A percentile compares a stretch with the other conserved stretches of the same genome.
Evolutionary conservation across 2,329 filamentous ascomycete species (phyloP).

Genomic region (Phialophora expanda): DNA sequence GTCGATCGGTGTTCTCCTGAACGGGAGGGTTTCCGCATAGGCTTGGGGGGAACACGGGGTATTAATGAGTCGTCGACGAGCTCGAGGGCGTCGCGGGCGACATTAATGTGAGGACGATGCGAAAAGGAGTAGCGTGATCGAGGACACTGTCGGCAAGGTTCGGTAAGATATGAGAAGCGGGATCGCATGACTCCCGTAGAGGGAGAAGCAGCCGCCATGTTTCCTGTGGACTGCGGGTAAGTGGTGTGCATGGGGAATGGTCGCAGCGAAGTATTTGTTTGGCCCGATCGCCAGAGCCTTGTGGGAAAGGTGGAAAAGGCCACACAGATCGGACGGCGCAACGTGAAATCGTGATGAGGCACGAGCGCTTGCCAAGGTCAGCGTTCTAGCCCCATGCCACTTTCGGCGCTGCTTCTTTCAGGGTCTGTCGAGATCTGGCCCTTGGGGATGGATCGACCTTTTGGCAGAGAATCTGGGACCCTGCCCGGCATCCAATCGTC

Average conservation of each 20-base stretch:
- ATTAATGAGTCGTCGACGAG: neutral
- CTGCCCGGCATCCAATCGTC: neutral
- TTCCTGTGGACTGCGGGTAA: slow-evolving; percentile 12
- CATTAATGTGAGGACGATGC: slow-evolving; percentile 3
- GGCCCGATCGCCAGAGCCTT: slow-evolving; percentile 34
- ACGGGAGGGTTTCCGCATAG: neutral
- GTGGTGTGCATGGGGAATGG: slow-evolving; percentile 10
- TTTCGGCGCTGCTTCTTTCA: neutral
- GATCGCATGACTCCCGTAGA: slow-evolving; percentile 6
- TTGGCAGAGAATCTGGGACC: neutral
- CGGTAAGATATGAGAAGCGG: slow-evolving; percentile 9
- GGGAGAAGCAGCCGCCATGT: slow-evolving; percentile 24
- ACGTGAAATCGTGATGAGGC: slow-evolving; percentile 10
- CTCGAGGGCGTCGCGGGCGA: neutral
- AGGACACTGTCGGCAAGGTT: slow-evolving; percentile 13
- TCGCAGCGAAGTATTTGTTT: slow-evolving; percentile 26
- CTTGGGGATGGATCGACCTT: neutral
- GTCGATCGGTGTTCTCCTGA: neutral
- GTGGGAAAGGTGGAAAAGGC: slow-evolving; percentile 18
- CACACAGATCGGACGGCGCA: slow-evolving; percentile 28
- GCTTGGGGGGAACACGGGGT: neutral
- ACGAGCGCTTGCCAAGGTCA: slow-evolving; percentile 20
- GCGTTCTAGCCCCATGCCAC: neutral
- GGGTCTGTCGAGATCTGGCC: slow-evolving; percentile 4
- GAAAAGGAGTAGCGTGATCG: neutral